Evolutionary conservation across 2,329 filamentous ascomycete genomes (phyloP).

Genomic region (Mollisiaceae sp.): DNA sequence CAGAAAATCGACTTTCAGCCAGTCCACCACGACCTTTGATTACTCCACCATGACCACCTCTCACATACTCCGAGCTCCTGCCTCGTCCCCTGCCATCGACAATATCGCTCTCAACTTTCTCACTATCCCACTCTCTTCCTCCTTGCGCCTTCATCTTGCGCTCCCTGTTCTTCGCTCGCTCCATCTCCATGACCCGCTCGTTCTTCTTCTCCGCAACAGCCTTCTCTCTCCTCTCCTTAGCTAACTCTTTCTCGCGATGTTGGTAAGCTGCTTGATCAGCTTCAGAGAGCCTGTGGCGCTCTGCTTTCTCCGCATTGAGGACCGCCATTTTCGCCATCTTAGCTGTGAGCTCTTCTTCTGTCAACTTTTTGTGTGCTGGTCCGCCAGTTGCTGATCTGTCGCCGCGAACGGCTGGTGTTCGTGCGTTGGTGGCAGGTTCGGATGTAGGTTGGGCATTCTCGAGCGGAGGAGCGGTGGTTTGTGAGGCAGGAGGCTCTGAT

Average conservation of each 20-base stretch:
- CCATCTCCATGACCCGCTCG: conserved; percentile 41
- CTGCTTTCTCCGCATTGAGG: conserved; percentile 63
- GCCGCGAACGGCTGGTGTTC: conserved; percentile 54
- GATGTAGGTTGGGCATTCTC: conserved; percentile 1
- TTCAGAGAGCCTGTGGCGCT: conserved; percentile 68
- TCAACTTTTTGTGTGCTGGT: conserved; percentile 62
- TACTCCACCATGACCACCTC: conserved; percentile 41
- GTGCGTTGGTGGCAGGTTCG: conserved; percentile 21
- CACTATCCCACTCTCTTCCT: conserved; percentile 43
- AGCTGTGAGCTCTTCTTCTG: conserved; percentile 65
- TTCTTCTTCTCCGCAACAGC: conserved; percentile 38
- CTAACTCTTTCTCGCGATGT: conserved; percentile 64
- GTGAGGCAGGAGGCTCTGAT: conserved; percentile 1
- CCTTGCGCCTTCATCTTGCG: conserved; percentile 43
- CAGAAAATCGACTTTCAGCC: conserved; percentile 31
- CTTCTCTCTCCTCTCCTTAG: conserved; percentile 50
- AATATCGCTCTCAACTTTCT: conserved; percentile 41
- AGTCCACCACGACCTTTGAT: conserved; percentile 34
- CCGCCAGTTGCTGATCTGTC: conserved; percentile 60
- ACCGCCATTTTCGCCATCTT: conserved; percentile 66
- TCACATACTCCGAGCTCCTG: conserved; percentile 38
- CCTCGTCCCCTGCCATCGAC: conserved; percentile 36
- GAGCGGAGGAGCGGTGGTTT: not conserved
- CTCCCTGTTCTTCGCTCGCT: conserved; percentile 43
- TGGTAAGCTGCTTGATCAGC: conserved; percentile 69